Evolutionary conservation across 306 rosid species (phyloP).

Genomic region (Sechiopsis laciniata): DNA sequence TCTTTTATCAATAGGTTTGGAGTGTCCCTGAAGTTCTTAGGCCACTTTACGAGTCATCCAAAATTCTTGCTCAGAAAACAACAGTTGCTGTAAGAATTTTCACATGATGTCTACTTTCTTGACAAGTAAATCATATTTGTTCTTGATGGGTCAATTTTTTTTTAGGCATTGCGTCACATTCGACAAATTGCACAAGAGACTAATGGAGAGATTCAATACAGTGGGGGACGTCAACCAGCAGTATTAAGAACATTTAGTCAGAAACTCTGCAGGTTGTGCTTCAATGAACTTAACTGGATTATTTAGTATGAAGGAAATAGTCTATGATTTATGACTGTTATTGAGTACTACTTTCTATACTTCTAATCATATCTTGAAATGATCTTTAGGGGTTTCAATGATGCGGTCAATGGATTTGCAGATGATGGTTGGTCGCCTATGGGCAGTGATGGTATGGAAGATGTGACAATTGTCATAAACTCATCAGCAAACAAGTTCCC

Average conservation of each 20-base stretch:
- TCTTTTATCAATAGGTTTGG: slow-evolving; percentile 50
- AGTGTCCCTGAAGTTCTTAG: slow-evolving; percentile 68
- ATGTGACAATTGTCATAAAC: slow-evolving; percentile 77
- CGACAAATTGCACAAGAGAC: slow-evolving; percentile 89
- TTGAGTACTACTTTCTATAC: not conserved
- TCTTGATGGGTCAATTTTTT: not conserved
- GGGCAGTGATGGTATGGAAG: slow-evolving; percentile 81
- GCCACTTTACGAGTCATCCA: slow-evolving; percentile 61
- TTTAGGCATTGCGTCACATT: slow-evolving; percentile 78
- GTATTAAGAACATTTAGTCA: slow-evolving; percentile 90
- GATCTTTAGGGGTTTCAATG: slow-evolving; percentile 74
- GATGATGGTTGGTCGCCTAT: slow-evolving; percentile 92
- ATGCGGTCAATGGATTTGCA: slow-evolving; percentile 86
- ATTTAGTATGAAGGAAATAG: not conserved
- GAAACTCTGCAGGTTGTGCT: slow-evolving; percentile 67
- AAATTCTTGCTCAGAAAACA: slow-evolving; percentile 83
- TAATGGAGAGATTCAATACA: slow-evolving; percentile 79
- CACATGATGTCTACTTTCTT: not conserved
- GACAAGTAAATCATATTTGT: not conserved
- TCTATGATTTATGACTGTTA: not conserved
- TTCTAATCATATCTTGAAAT: not conserved
- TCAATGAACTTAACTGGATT: not conserved
- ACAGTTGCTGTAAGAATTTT: slow-evolving; percentile 68
- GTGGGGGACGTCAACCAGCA: slow-evolving; percentile 97
- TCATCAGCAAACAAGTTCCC: slow-evolving; percentile 59